Percentiles rank a stretch among this genome's conserved stretches.
Conservation (phyloP, 257 asterid species). For the Mitragyna speciosa region DNA sequence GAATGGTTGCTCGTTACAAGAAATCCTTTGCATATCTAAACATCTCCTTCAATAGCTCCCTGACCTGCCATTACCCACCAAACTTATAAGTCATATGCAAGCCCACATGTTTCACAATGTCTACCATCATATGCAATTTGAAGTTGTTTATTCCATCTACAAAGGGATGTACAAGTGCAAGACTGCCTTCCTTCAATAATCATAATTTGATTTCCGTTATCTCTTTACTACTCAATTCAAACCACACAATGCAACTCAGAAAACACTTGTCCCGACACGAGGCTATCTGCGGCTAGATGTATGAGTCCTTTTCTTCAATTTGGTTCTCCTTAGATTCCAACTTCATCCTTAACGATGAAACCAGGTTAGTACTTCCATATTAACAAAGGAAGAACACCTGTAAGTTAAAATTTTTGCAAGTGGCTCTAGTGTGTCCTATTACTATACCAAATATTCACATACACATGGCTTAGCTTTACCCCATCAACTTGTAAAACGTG, state of each 20-base stretch:
- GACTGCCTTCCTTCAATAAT: neutral
- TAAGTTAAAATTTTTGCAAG: neutral
- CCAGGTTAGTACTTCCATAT: neutral
- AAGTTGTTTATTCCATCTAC: conserved; percentile 21
- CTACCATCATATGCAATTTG: conserved; percentile 16
- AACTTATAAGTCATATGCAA: conserved; percentile 38
- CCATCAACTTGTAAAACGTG: neutral
- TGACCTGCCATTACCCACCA: conserved; percentile 74
- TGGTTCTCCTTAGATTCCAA: neutral
- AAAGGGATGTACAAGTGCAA: conserved; percentile 3
- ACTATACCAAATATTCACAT: neutral
- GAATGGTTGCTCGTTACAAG: conserved; percentile 32
- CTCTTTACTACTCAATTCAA: neutral
- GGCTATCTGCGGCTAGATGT: neutral
- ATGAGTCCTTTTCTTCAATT: neutral
- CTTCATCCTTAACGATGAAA: neutral
- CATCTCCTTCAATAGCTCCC: conserved; percentile 58
- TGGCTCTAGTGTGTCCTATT: neutral
- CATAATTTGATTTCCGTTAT: neutral
- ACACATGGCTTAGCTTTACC: neutral
- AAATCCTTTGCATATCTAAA: conserved; percentile 33
- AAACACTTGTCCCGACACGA: neutral
- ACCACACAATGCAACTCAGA: neutral
- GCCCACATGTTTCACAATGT: conserved; percentile 30
- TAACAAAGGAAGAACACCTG: neutral